Percentiles rank a stretch among this genome's conserved stretches.
These are phyloP conservation scores for Ascosphaera acerosa DNA, from an alignment of 2,329 filamentous ascomycete genomes.

Conservation along the genomic window DNA sequence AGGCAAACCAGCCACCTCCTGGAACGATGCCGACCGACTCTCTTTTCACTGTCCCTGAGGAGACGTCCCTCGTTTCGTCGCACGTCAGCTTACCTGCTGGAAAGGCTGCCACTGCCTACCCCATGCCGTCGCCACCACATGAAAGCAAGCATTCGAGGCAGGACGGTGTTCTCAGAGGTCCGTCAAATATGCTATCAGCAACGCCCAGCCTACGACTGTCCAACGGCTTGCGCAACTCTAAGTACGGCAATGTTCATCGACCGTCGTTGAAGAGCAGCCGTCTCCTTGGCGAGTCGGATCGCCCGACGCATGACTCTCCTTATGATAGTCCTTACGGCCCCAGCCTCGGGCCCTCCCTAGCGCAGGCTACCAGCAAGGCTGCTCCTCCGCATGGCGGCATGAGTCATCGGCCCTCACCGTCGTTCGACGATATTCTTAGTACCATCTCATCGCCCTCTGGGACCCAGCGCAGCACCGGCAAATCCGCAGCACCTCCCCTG, in stretches of 20 bases:
- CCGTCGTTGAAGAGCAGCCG: neutral
- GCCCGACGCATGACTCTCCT: no score
- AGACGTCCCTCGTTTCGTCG: conserved; percentile 6
- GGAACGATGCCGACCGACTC: conserved; percentile 4
- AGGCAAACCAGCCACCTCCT: conserved; percentile 8
- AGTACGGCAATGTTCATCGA: neutral
- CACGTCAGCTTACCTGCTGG: conserved; percentile 34
- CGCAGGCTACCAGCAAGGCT: no score
- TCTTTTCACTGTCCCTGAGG: conserved; percentile 2
- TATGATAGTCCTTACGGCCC: no score
- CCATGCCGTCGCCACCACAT: neutral
- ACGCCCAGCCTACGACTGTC: neutral
- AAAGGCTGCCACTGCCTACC: conserved; percentile 23
- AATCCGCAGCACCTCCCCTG: conserved; percentile 22
- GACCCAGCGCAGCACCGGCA: conserved; percentile 20
- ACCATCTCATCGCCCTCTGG: conserved; percentile 4
- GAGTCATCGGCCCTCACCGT: no score
- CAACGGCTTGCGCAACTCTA: neutral
- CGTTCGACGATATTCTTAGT: conserved; percentile 2
- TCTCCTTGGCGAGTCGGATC: no score
- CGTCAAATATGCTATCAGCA: neutral
- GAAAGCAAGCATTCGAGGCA: neutral
- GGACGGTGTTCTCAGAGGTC: neutral
- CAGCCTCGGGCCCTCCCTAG: no score
- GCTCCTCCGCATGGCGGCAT: no score